Conservation (phyloP, 1,139 yeast species). For the Scheffersomyces illinoinensis region DNA sequence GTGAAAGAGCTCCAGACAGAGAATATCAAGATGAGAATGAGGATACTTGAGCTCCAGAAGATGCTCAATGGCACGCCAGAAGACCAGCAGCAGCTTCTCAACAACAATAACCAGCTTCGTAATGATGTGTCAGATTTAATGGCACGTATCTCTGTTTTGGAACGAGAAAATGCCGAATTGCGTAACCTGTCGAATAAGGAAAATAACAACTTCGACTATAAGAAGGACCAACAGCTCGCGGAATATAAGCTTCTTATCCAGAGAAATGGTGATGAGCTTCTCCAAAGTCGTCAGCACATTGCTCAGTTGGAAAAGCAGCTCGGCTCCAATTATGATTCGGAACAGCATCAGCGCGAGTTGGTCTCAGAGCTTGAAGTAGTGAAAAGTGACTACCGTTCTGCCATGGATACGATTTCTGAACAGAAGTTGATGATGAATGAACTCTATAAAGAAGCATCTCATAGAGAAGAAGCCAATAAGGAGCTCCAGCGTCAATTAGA, state of each 20-base stretch:
- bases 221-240: conserved; percentile 1
- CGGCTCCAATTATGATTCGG: neutral
- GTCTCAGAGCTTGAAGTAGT: neutral
- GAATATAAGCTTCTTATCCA: conserved; percentile 11
- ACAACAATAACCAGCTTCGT: conserved; percentile 42
- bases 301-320: neutral
- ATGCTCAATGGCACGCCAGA: conserved; percentile 48
- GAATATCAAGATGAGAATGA: conserved; percentile 62
- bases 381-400: neutral
- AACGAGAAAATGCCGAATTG: conserved; percentile 5
- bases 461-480: neutral
- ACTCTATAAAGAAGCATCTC: neutral
- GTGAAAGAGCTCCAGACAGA: conserved; percentile 55
- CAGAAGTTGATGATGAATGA: neutral
- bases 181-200: conserved; percentile 17
- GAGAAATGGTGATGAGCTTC: conserved; percentile 15
- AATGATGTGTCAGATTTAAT: conserved; percentile 33
- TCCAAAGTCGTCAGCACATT: neutral
- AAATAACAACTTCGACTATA: conserved; percentile 5
- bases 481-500: neutral
- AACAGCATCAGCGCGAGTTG: neutral
- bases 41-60: conserved; percentile 54
- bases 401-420: neutral
- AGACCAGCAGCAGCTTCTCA: conserved; percentile 38
- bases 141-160: conserved; percentile 14